Conservation (phyloP, 1,284 basidiomycete genomes). For the Cryptococcus hybrid region DNA sequence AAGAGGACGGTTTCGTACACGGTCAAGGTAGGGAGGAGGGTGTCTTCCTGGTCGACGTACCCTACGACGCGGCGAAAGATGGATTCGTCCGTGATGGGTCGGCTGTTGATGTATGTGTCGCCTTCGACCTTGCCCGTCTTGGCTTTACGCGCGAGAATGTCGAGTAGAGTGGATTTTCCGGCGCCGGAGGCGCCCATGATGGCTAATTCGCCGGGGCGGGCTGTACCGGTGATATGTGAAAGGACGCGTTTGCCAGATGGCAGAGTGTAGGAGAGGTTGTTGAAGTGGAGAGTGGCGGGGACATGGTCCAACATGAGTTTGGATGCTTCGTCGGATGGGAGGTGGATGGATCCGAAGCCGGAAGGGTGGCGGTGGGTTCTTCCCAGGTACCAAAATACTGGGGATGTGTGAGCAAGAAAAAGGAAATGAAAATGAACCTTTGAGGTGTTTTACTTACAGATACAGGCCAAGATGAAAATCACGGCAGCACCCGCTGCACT, state of each 20-base stretch:
- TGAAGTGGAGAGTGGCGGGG: slow-evolving; percentile 87
- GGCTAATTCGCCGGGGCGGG: slow-evolving; percentile 82
- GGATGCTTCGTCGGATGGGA: slow-evolving; percentile 75
- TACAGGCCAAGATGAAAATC: slow-evolving; percentile 55
- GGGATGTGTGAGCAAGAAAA: neutral
- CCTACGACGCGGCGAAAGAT: slow-evolving; percentile 85
- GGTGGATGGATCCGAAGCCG: slow-evolving; percentile 71
- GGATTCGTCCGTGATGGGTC: slow-evolving; percentile 63
- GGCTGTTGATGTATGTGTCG: slow-evolving; percentile 79
- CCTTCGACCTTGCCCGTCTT: slow-evolving; percentile 79
- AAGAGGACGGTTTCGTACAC: slow-evolving; percentile 97
- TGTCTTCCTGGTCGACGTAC: slow-evolving; percentile 98
- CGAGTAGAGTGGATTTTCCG: slow-evolving; percentile 93
- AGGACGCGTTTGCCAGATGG: slow-evolving; percentile 65
- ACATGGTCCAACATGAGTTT: slow-evolving; percentile 91
- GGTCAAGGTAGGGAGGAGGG: slow-evolving; percentile 91
- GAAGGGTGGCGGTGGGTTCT: slow-evolving; percentile 60
- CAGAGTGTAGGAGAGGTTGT: slow-evolving; percentile 75
- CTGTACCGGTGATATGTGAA: slow-evolving; percentile 73
- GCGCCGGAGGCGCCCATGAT: slow-evolving; percentile 97
- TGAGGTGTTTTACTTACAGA: slow-evolving; percentile 38
- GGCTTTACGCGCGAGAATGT: slow-evolving; percentile 85
- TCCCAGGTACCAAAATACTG: slow-evolving; percentile 86
- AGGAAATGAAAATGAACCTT: too few species aligned
- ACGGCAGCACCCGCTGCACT: slow-evolving; percentile 72